Evolutionary conservation across 257 asterid species (phyloP), one percentile per base, ranked within the genome.

Genomic region (Verbascum thapsus): DNA sequence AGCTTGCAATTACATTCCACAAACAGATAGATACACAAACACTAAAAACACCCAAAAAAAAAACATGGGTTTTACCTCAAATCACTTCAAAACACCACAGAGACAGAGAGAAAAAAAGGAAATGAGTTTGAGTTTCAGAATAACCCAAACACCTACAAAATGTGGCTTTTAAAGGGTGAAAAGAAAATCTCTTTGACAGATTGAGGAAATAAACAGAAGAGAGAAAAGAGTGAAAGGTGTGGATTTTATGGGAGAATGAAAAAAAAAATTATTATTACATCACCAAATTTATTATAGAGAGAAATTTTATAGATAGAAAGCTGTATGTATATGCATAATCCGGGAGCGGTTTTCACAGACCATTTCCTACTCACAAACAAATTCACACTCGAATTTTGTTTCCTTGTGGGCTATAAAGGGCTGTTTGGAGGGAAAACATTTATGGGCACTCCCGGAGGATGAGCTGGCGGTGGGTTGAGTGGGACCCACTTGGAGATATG

Each of bases 21-120:
- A 10, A 63, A 63, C 6, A 23, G 5, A 17, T 12, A 39, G 11
- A 39, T 39, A 39, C n/a, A 39, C 13, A 39, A 0, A 8, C 10
- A 39, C 10, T 12, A 16, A 12, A 48, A 7, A 26, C 13, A 6
- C 11, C 10, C 37, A 8, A 39, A 0, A 9, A 42, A 22, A 12
- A 64, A 19, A 52, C 23, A 47, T n/a, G 60, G 61, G 55, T 63
- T 68, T 62, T 58, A 63, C 72, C 79, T 68, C 58, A 16, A 1
- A 50, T 26, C 26, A 63, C 26, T 68, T 7, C 2, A 40, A 60
- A 44, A 37, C 12, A 50, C 35, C 17, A 23, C 56, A 60, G 61
- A 53, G 63, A 30, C 13, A 47, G 3, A 10, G 15, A 15, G 30
- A 34, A 4, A 10, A 6, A 26, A 26, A 5, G 5, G 32, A 26